Conservation (phyloP, 805 yeast species). For the baker's yeast (Saccharomyces cerevisiae) region DNA sequence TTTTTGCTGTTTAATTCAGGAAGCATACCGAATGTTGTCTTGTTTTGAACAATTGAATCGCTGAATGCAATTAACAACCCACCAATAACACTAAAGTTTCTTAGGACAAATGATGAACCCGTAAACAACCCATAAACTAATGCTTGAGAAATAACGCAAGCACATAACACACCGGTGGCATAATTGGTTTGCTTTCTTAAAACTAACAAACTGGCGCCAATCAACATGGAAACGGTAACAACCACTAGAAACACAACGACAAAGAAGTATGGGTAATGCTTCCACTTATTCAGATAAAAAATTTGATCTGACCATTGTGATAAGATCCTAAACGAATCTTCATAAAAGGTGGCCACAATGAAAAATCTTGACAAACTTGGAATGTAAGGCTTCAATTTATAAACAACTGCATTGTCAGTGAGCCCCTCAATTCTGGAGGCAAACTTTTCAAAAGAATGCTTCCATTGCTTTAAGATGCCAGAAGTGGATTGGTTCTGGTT, state of each 20-base stretch:
- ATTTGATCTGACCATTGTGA: conserved; percentile 91
- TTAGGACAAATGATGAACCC: conserved; percentile 72
- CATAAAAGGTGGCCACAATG: conserved; percentile 89
- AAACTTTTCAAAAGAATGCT: conserved; percentile 36
- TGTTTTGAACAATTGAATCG: conserved; percentile 74
- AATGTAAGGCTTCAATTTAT: conserved; percentile 55
- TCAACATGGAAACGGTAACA: conserved; percentile 63
- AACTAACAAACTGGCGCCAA: conserved; percentile 66
- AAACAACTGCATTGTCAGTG: conserved; percentile 44
- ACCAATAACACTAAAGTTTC: conserved; percentile 87
- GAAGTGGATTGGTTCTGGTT: conserved; percentile 64
- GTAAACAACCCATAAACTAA: conserved; percentile 79
- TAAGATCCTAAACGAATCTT: conserved; percentile 76
- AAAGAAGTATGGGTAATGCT: conserved; percentile 71
- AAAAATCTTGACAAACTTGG: conserved; percentile 85
- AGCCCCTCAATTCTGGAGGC: conserved; percentile 46
- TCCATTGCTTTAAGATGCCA: conserved; percentile 81
- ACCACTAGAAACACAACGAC: conserved; percentile 56
- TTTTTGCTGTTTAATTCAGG: conserved; percentile 58
- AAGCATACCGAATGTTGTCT: conserved; percentile 44
- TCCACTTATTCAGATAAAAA: conserved; percentile 68
- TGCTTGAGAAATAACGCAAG: conserved; percentile 80
- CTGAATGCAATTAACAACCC: conserved; percentile 83
- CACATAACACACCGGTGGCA: conserved; percentile 62
- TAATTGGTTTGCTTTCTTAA: conserved; percentile 58